These are phyloP conservation scores for Termitomyces sp. DNA, from an alignment of 768 basidiomycete species.

Conservation along the genomic window DNA sequence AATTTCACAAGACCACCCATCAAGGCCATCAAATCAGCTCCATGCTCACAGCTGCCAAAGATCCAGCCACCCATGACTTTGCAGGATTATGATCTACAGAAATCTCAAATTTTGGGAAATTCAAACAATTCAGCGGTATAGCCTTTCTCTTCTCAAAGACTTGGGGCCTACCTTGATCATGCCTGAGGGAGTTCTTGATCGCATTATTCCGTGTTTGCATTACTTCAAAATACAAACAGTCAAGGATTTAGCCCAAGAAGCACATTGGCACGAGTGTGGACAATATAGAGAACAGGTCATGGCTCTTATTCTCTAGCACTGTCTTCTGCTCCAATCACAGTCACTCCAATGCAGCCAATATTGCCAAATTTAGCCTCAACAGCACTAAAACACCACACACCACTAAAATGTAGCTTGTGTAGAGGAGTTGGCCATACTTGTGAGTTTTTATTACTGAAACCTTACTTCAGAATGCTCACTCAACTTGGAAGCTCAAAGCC, in stretches of 20 bases:
- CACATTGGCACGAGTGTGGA: neutral
- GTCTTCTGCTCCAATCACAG: neutral
- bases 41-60: neutral
- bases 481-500: neutral
- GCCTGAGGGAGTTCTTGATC: neutral
- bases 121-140: neutral
- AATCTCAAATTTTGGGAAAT: neutral
- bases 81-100: neutral
- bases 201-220: neutral
- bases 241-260: neutral
- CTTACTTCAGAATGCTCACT: neutral
- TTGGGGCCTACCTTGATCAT: neutral
- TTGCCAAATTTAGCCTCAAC: too few species aligned
- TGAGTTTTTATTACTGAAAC: neutral
- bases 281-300: neutral
- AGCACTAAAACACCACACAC: neutral
- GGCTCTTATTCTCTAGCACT: neutral
- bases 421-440: neutral
- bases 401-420: neutral
- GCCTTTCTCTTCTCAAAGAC: neutral
- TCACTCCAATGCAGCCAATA: neutral
- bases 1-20: neutral
- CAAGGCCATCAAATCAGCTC: neutral
- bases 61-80: neutral
- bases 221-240: neutral